A percentile compares a stretch with the other conserved stretches of the same genome.
phyloP scores from a whole-genome alignment of 2,329 filamentous ascomycete genomes.

The Ophiocordyceps camponoti-rufipedis region DNA sequence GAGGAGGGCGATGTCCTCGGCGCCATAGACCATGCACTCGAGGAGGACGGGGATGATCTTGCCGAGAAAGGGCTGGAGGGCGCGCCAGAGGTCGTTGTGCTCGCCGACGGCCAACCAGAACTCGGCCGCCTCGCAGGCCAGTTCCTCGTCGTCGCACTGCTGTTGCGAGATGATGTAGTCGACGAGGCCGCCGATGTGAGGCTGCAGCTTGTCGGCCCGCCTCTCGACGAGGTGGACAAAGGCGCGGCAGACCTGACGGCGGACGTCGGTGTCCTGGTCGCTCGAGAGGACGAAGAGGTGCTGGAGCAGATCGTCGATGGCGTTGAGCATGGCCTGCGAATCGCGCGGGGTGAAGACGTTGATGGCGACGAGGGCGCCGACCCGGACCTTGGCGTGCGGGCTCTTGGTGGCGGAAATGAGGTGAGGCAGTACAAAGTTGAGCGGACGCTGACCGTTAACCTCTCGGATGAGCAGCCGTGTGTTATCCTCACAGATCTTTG shows the following conservation, averaged over 20 bases:
- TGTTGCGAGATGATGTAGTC: conserved; percentile 90
- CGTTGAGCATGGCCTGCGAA: conserved; percentile 62
- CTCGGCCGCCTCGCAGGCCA: conserved; percentile 87
- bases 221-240: conserved; percentile 88
- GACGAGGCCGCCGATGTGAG: conserved; percentile 73
- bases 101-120: conserved; percentile 95
- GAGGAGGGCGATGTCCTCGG: conserved; percentile 76
- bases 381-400: conserved; percentile 57
- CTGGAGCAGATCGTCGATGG: conserved; percentile 64
- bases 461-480: conserved; percentile 70
- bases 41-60: conserved; percentile 83
- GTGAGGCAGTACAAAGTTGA: conserved; percentile 79
- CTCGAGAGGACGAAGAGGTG: conserved; percentile 67
- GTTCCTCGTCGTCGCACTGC: conserved; percentile 67
- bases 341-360: conserved; percentile 83
- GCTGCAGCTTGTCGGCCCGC: conserved; percentile 73
- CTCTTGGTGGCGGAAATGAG: conserved; percentile 74
- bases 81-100: conserved; percentile 60
- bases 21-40: conserved; percentile 89
- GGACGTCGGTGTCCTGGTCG: conserved; percentile 65
- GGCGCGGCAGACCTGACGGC: conserved; percentile 80
- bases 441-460: conserved; percentile 71
- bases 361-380: conserved; percentile 64
- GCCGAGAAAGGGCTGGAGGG: conserved; percentile 57
- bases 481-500: conserved; percentile 97